Conservation (phyloP, 2,329 filamentous ascomycete species). For the Helicocarpus griseus region DNA sequence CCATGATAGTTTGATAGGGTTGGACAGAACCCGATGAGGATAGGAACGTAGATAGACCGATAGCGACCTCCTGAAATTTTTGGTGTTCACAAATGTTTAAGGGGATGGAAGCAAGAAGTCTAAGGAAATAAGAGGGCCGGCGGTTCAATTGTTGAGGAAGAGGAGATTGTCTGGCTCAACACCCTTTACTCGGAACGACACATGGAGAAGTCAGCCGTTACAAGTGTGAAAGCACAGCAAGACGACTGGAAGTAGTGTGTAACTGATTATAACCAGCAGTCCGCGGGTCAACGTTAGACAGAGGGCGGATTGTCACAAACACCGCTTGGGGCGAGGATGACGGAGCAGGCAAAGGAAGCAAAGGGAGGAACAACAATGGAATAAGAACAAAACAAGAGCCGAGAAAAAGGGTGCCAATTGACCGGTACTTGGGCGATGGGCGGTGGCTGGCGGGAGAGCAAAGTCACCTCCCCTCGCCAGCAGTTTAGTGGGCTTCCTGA, state of each 20-base stretch:
- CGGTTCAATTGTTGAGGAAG: not conserved
- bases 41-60: not conserved
- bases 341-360: not conserved
- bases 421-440: constrained; percentile 1
- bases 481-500: too few species aligned
- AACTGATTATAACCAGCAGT: not conserved
- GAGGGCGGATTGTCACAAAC: not conserved
- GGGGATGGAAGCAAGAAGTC: not conserved
- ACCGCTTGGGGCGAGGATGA: not conserved
- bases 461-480: not conserved
- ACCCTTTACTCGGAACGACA: not conserved
- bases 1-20: constrained; percentile 7
- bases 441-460: constrained; percentile 3
- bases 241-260: not conserved
- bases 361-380: not conserved
- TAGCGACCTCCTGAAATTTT: not conserved
- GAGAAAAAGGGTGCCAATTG: not conserved
- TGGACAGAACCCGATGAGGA: not conserved
- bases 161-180: not conserved
- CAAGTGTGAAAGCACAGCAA: not conserved
- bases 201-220: not conserved
- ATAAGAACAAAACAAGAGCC: not conserved
- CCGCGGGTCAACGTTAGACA: not conserved
- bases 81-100: too few species aligned
- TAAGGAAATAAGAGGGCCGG: not conserved